Base-by-base conservation (phyloP, 306 rosid species). In the Trichosanthes cucumerina region DNA sequence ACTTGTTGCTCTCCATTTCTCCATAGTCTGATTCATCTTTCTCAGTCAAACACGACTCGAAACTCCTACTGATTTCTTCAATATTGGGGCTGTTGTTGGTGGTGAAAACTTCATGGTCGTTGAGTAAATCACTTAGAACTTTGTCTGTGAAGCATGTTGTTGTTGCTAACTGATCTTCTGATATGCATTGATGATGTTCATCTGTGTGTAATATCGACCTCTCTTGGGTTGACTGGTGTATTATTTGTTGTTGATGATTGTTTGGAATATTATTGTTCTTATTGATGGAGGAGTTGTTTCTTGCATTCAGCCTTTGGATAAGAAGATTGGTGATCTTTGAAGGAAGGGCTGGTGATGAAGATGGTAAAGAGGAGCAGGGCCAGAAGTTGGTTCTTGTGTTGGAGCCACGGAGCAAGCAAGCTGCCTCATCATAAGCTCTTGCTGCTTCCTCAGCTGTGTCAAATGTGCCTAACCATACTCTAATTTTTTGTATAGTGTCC, bases 381-480 rank as follows among this genome's bases (percentile, higher is more conserved):
- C 98, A 94, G 88, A 94, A 94, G 66, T 94, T 94, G 4, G 98
- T 94, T 46, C 97, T 79, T 1, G 98, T 94, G 76, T 94, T 94
- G 34, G 96, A 84, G 18, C 98, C 98, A 0, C 98, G 89, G 31
- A 94, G 97, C 84, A 94, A 87, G 81, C 96, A 94, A 54, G 98
- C 98, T 78, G 97, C 98, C 71, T 94, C 98, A 79, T 94, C 98
- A 79, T 94, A 94, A 15, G 98, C 98, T 60, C 97, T 88, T 43
- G 98, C 98, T 44, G 98, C 98, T 84, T 91, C 98, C 64, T 93
- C 98, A 3, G 98, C 98, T 1, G 98, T 93, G 68, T 93, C 98
- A 58, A 94, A 94, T 47, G 97, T 94, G n/a, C 98, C 98, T n/a
- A 94, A 74, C 98, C 98, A 94, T 26, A 94, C 98, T 19, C 98